phyloP scores from a whole-genome alignment of 306 rosid genomes.

The Notholithocarpus densiflorus region DNA sequence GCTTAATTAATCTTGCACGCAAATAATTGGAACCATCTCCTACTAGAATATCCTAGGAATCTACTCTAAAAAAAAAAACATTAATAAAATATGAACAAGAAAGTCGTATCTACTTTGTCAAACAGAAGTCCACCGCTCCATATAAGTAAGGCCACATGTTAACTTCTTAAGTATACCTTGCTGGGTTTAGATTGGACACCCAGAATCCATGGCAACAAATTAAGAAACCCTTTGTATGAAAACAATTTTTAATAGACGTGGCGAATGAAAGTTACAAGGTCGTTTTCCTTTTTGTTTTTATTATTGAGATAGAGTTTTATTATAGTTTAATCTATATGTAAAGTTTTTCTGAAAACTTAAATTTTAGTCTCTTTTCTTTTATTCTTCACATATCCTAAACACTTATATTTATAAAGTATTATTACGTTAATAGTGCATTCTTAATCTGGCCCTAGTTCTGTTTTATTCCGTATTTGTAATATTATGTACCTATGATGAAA shows the following conservation, averaged over 20 bases:
- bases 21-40: not conserved
- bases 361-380: fast-evolving
- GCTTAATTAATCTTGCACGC: not conserved
- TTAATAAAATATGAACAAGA: not conserved
- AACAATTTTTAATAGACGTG: too few relatives aligned
- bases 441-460: too few relatives aligned
- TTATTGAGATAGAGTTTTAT: too few relatives aligned
- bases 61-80: not conserved
- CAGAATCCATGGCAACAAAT: not conserved
- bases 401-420: fast-evolving
- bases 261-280: too few relatives aligned
- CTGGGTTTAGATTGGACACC: not conserved
- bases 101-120: not conserved
- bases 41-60: not conserved
- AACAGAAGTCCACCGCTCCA: not conserved
- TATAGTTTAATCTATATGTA: too few relatives aligned
- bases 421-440: fast-evolving
- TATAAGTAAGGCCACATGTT: not conserved
- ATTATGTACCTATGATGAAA: too few relatives aligned
- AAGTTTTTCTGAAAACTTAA: fast-evolving
- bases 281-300: too few relatives aligned
- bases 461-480: too few relatives aligned
- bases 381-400: fast-evolving
- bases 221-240: too few relatives aligned
- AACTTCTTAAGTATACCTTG: not conserved